A percentile compares a stretch with the other conserved stretches of the same genome.
Conservation (phyloP, 2,329 filamentous ascomycete species). For the Penicillium sp. region DNA sequence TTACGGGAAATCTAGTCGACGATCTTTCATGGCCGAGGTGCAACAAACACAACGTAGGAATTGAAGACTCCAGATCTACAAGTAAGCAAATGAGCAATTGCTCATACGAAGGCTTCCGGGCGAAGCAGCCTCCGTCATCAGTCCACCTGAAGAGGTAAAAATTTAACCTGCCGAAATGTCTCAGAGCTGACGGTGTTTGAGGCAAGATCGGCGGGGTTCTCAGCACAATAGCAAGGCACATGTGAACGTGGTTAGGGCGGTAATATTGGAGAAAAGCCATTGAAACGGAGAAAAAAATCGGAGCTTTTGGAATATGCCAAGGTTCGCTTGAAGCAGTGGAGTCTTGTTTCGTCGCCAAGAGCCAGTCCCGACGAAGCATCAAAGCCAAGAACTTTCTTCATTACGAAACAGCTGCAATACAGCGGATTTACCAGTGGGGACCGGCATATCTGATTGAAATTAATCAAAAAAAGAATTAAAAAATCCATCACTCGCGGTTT, state of each 20-base stretch:
- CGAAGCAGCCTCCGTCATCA: neutral
- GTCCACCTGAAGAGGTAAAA: constrained; percentile 1
- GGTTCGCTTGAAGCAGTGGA: constrained; percentile 9
- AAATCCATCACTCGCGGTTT: constrained; percentile 8
- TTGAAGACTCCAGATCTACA: neutral
- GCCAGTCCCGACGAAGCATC: constrained; percentile 1
- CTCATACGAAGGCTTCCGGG: neutral
- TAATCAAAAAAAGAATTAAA: neutral
- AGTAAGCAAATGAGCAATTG: too few species aligned
- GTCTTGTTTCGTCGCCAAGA: constrained; percentile 1
- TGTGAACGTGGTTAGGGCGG: neutral
- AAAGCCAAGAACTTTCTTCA: constrained; percentile 1
- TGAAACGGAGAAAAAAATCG: neutral
- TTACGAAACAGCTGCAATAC: constrained; percentile 2
- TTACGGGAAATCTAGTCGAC: neutral
- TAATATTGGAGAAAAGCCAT: neutral
- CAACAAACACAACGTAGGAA: neutral
- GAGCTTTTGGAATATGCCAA: constrained; percentile 3
- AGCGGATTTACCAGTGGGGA: constrained; percentile 4
- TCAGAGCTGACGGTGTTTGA: neutral
- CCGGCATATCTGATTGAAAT: constrained; percentile 16
- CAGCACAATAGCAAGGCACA: neutral
- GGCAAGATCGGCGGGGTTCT: neutral
- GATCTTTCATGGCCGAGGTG: neutral
- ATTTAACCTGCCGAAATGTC: neutral